Conservation (phyloP, 441 rosid genomes). For the Populus hybrid region DNA sequence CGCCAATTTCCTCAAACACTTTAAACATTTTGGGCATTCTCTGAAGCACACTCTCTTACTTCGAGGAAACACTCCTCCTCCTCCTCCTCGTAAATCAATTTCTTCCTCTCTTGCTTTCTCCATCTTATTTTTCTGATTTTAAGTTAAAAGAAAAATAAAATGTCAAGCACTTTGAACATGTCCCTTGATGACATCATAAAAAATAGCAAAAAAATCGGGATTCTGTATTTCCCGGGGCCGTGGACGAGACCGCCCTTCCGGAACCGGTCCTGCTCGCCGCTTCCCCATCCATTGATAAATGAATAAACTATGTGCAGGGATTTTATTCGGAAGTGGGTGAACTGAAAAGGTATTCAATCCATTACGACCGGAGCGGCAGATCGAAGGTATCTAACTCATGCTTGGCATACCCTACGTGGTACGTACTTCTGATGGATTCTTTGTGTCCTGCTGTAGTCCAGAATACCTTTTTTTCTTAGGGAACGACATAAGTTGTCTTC, state of each 20-base stretch:
- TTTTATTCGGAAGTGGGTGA: conserved; percentile 91
- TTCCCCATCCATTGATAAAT: conserved; percentile 34
- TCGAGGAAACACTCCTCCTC: conserved; percentile 5
- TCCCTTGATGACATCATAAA: conserved; percentile 93
- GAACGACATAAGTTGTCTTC: conserved; percentile 92
- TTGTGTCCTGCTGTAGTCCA: conserved; percentile 39
- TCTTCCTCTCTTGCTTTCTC: conserved; percentile 5
- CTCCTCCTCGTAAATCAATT: background rate
- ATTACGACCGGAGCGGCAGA: conserved; percentile 91
- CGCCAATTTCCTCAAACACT: background rate
- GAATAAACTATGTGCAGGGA: conserved; percentile 42
- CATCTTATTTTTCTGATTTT: background rate
- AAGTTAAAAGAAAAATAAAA: conserved; percentile 16
- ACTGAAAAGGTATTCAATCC: conserved; percentile 70
- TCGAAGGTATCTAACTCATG: conserved; percentile 71
- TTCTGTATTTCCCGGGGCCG: conserved; percentile 51
- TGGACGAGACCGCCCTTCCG: conserved; percentile 39
- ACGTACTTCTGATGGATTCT: conserved; percentile 40
- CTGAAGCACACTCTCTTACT: background rate
- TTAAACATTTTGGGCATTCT: background rate
- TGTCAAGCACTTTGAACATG: conserved; percentile 89
- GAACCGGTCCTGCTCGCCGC: conserved; percentile 40
- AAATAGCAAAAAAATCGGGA: conserved; percentile 60
- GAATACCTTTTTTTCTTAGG: conserved; percentile 55
- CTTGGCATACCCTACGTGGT: conserved; percentile 31